Percentiles rank a stretch among this genome's conserved stretches.
These are phyloP conservation scores for Claviceps cyperi DNA, from an alignment of 2,329 filamentous ascomycete species.

Conservation along the genomic window DNA sequence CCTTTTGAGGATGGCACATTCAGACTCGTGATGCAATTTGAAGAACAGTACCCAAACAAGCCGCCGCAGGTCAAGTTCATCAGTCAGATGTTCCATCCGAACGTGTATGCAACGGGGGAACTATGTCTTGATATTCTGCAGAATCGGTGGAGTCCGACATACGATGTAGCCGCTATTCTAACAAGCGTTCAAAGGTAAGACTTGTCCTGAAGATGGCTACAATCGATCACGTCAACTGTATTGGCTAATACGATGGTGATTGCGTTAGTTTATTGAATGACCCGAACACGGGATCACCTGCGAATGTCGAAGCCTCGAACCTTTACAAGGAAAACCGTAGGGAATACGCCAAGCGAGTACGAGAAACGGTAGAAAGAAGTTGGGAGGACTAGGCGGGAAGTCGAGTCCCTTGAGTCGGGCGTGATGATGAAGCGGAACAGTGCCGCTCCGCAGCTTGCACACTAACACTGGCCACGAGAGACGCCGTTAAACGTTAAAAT, in stretches of 20 bases:
- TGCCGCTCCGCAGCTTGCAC: too few species aligned
- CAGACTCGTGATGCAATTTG: conserved; percentile 95
- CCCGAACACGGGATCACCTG: conserved; percentile 94
- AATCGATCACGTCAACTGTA: too few species aligned
- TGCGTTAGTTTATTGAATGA: conserved; percentile 73
- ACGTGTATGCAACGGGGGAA: conserved; percentile 94
- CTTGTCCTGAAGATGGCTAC: neutral
- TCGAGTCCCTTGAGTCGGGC: neutral
- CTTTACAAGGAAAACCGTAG: conserved; percentile 96
- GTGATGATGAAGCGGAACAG: neutral
- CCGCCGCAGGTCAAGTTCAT: conserved; percentile 97
- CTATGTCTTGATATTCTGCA: conserved; percentile 93
- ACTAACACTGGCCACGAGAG: too few species aligned
- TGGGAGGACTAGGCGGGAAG: conserved; percentile 63
- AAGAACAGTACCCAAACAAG: conserved; percentile 98
- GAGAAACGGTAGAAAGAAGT: conserved; percentile 97
- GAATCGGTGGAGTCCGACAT: conserved; percentile 96
- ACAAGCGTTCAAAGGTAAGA: conserved; percentile 90
- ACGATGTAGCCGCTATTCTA: conserved; percentile 91
- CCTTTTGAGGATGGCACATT: conserved; percentile 98
- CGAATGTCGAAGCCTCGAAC: conserved; percentile 95
- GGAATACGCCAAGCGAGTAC: conserved; percentile 88
- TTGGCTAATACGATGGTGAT: too few species aligned
- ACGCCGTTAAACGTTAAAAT: neutral
- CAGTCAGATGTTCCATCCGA: conserved; percentile 97